These are phyloP conservation scores for Veloporphyrellus conicus DNA, from an alignment of 1,284 basidiomycete species.

Conservation along the genomic window DNA sequence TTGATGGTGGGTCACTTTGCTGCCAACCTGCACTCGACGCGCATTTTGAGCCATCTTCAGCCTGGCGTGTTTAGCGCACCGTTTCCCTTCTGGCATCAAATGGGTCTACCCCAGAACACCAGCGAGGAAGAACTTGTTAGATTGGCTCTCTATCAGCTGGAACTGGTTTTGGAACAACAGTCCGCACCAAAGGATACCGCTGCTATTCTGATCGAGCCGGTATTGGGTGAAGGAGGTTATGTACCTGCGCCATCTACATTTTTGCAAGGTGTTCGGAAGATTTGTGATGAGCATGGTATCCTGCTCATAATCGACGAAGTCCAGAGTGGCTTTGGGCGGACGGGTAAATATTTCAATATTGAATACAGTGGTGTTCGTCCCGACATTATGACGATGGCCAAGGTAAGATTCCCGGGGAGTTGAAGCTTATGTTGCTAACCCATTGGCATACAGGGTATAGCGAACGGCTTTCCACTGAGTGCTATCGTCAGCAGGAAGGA, in stretches of 20 bases:
- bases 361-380: conserved; percentile 80
- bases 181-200: conserved; percentile 83
- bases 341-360: conserved; percentile 81
- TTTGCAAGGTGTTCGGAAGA: conserved; percentile 72
- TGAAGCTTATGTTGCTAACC: conserved; percentile 4
- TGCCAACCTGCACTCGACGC: not conserved
- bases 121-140: conserved; percentile 63
- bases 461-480: conserved; percentile 91
- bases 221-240: conserved; percentile 93
- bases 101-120: conserved; percentile 61
- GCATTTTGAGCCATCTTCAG: conserved; percentile 37
- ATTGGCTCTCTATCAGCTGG: conserved; percentile 76
- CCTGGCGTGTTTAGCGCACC: conserved; percentile 79
- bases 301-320: conserved; percentile 84
- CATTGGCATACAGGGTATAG: conserved; percentile 62
- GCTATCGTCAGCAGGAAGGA: conserved; percentile 81
- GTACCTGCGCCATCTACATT: conserved; percentile 83
- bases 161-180: conserved; percentile 81
- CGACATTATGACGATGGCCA: conserved; percentile 87
- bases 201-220: conserved; percentile 88
- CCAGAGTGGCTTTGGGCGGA: conserved; percentile 86
- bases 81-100: conserved; percentile 94
- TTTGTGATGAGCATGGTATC: conserved; percentile 86
- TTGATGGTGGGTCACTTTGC: conserved; percentile 61
- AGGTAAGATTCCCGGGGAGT: conserved; percentile 41